Evolutionary conservation across 106 monocot genomes (phyloP), one percentile per base, ranked within the genome.

Genomic region (Vanilla planifolia): DNA sequence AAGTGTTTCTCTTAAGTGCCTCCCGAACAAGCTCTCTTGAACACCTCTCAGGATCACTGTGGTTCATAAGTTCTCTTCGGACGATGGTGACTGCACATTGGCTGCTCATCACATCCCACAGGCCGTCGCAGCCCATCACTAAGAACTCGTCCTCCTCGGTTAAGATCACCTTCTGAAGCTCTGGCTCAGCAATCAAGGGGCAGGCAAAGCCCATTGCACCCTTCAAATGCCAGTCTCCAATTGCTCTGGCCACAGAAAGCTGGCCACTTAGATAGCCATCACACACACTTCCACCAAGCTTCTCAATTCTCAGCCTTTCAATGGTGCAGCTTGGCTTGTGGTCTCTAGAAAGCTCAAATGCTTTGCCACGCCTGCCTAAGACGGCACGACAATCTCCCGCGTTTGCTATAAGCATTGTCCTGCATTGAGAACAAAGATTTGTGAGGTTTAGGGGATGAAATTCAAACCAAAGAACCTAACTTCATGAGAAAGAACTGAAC

Each of bases 101-200:
- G 29, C 74, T 79, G 74, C 79, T 79, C 79, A 79, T 79, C 17
- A 79, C 79, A 43, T 79, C 79, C 79, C 79, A 79, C 0, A 79
- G 46, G 16, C 79, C 74, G 39, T 79, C 79, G 55, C 79, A 74
- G 4, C 79, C 79, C 48, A 79, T 61, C 26, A 79, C 74, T 30
- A 79, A 40, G 64, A 79, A 79, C 28, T 79, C 79, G 17, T 79
- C 79, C 22, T 74, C 74, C 42, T 79, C 74, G 0, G 69, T 71
- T 16, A 79, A 65, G 13, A 28, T 61, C 21, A 43, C 58, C 25
- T 66, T 61, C 23, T 74, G 60, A 39, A 79, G 42, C 51, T 79
- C 79, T 0, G 79, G 79, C 47, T 79, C 79, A 1, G 79, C 69
- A n/a, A 65, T 79, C 34, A 79, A 57, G 30, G 79, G 70, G 41